Conservation (phyloP, 768 basidiomycete genomes). For the Butyriboletus loyo region DNA sequence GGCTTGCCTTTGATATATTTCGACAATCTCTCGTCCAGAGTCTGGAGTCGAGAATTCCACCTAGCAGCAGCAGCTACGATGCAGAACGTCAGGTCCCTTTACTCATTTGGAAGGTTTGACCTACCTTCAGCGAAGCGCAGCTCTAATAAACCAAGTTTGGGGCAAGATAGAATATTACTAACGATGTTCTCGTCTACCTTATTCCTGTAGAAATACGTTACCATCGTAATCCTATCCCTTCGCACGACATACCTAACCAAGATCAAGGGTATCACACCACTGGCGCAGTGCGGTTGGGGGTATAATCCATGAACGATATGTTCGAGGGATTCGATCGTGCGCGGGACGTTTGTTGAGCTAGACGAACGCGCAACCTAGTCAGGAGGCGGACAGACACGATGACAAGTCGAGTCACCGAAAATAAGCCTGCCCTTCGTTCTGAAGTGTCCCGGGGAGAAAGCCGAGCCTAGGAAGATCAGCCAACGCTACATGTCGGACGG, state of each 20-base stretch:
- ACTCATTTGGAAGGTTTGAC: not conserved
- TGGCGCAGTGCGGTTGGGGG: slow-evolving; percentile 47
- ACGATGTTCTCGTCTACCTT: slow-evolving; percentile 68
- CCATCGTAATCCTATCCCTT: not conserved
- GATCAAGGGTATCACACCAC: slow-evolving; percentile 46
- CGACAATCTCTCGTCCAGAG: slow-evolving; percentile 62
- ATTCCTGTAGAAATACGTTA: slow-evolving; percentile 42
- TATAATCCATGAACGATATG: slow-evolving; percentile 76
- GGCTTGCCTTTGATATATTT: slow-evolving; percentile 68
- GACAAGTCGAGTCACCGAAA: slow-evolving; percentile 45
- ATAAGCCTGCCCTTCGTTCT: slow-evolving; percentile 47
- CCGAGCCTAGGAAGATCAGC: slow-evolving; percentile 44
- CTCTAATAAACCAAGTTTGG: slow-evolving; percentile 60
- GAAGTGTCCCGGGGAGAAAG: slow-evolving; percentile 56
- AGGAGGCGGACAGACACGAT: not conserved
- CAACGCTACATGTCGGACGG: not conserved
- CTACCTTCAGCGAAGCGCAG: slow-evolving; percentile 64
- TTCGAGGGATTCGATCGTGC: slow-evolving; percentile 73
- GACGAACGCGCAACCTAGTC: not conserved
- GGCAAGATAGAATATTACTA: slow-evolving; percentile 67
- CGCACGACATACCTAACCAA: slow-evolving; percentile 48
- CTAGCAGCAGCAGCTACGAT: slow-evolving; percentile 56
- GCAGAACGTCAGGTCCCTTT: not conserved
- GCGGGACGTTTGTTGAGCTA: slow-evolving; percentile 73
- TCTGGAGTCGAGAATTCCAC: slow-evolving; percentile 60